Conservation (phyloP, 306 rosid species). For the Rosa persica region DNA sequence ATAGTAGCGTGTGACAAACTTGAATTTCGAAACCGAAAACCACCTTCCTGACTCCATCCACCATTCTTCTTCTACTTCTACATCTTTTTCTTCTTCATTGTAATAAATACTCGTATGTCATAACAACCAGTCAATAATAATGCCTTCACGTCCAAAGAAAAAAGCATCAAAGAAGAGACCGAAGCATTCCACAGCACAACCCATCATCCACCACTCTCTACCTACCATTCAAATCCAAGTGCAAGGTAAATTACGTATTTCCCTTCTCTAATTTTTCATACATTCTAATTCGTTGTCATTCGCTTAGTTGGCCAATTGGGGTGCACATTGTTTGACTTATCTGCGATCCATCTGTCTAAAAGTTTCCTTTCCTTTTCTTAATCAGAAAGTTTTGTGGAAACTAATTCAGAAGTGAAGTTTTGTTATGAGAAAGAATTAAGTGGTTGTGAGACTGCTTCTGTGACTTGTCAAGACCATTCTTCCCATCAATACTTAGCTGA, state of each 20-base stretch:
- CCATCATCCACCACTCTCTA: constrained; percentile 40
- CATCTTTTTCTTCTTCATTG: neutral
- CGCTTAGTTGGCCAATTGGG: neutral
- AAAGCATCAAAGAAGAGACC: constrained; percentile 22
- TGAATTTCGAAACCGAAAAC: neutral
- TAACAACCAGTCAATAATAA: constrained; percentile 43
- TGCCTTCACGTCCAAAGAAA: constrained; percentile 42
- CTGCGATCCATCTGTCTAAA: constrained; percentile 16
- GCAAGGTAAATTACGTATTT: constrained; percentile 10
- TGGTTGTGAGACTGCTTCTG: neutral
- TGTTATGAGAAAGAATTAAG: constrained; percentile 15
- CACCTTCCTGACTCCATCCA: constrained; percentile 28
- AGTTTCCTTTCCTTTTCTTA: constrained; percentile 1
- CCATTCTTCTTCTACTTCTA: constrained; percentile 27
- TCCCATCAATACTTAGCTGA: constrained; percentile 9
- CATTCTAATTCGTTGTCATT: neutral
- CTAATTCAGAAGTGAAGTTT: neutral
- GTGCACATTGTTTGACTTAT: neutral
- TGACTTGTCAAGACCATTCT: constrained; percentile 1
- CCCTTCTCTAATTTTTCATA: neutral
- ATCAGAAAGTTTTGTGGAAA: neutral
- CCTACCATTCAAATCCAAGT: constrained; percentile 38
- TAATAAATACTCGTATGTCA: constrained; percentile 2
- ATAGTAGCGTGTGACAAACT: neutral
- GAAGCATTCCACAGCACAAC: constrained; percentile 16